These are phyloP conservation scores for Thalassiosira livingstoniorum DNA, from an alignment of 352 stramenopile species.

Conservation along the genomic window DNA sequence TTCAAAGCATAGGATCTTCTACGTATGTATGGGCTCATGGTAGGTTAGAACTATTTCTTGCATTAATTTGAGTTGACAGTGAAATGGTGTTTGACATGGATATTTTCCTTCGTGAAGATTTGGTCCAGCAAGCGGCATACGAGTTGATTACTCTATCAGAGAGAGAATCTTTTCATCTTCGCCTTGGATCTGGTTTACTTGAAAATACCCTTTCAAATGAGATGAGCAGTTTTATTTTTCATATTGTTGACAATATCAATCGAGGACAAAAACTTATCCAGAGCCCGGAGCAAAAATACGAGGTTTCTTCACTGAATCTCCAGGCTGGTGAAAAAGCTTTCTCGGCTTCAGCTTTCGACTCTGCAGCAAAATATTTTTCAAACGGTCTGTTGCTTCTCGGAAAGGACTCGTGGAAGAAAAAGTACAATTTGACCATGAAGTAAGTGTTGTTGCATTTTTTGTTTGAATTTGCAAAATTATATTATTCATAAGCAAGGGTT, in stretches of 20 bases:
- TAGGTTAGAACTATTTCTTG: not conserved
- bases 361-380: not conserved
- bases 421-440: not conserved
- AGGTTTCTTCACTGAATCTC: not conserved
- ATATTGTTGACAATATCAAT: slow-evolving; percentile 13
- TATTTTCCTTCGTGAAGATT: not conserved
- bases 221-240: not conserved
- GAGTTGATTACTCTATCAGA: not conserved
- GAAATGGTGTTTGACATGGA: not conserved
- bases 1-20: not conserved
- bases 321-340: not conserved
- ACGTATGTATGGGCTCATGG: not conserved
- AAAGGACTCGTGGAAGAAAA: not conserved
- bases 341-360: not conserved
- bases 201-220: slow-evolving; percentile 11
- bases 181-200: slow-evolving; percentile 28
- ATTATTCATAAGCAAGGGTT: too few relatives aligned
- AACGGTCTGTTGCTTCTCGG: not conserved
- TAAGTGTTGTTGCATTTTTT: too few relatives aligned
- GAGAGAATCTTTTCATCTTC: not conserved
- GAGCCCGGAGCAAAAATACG: not conserved
- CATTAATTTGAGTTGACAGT: not conserved
- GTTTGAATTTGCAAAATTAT: too few relatives aligned
- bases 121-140: not conserved
- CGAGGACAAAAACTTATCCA: not conserved